Percentiles rank a stretch among this genome's conserved stretches.
These are phyloP conservation scores for Ganoderma sinense DNA, from an alignment of 1,284 basidiomycete genomes.

Conservation along the genomic window DNA sequence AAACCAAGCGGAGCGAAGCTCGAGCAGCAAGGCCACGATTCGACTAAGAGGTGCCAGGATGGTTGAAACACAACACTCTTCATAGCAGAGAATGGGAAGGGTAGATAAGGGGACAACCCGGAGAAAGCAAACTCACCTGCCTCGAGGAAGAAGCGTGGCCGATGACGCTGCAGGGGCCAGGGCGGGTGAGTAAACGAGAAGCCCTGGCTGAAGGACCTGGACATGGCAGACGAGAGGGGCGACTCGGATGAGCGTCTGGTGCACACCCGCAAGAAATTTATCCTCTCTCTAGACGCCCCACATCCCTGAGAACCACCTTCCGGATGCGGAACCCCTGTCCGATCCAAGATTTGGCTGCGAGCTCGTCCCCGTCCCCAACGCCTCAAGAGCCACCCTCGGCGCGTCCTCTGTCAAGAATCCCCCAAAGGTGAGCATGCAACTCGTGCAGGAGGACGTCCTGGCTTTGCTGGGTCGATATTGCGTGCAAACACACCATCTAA, in stretches of 20 bases:
- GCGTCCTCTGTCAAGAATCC: conserved; percentile 30
- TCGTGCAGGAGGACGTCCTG: neutral
- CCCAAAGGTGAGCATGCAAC: conserved; percentile 30
- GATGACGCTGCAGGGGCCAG: neutral
- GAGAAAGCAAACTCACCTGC: conserved; percentile 3
- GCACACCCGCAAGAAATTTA: conserved; percentile 28
- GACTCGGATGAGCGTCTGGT: no score
- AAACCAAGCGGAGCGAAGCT: conserved; percentile 50
- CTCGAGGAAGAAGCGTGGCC: neutral
- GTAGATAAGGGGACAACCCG: neutral
- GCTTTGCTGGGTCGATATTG: neutral
- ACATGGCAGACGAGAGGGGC: neutral
- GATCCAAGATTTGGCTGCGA: conserved; percentile 23
- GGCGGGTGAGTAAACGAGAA: neutral
- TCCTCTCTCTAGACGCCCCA: conserved; percentile 6
- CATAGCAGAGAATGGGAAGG: conserved; percentile 46
- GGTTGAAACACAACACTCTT: conserved; percentile 84
- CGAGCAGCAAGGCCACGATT: conserved; percentile 56
- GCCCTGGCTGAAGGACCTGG: neutral
- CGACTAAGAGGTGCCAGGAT: conserved; percentile 91
- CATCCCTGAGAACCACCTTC: conserved; percentile 19
- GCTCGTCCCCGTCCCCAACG: conserved; percentile 24
- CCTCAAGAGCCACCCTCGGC: conserved; percentile 31
- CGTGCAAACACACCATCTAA: neutral
- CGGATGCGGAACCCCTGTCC: neutral